Conservation (phyloP, 805 yeast species). For the Hanseniaspora singularis region DNA sequence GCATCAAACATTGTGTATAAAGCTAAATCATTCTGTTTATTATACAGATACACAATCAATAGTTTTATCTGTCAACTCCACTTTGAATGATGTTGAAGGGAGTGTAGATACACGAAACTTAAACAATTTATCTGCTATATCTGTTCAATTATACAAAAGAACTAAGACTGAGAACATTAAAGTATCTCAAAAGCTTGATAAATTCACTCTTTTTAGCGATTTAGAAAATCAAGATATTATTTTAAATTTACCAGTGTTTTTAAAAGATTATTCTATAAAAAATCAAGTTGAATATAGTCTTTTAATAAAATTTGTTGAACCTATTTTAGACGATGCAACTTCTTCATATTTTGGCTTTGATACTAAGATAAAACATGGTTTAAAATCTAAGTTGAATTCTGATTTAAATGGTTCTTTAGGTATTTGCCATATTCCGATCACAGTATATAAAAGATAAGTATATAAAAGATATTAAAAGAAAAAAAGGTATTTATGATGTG, state of each 20-base stretch:
- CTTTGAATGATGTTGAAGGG: too few relatives aligned
- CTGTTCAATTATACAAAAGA: constrained; percentile 1
- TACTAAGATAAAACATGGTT: not conserved
- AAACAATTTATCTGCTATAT: constrained; percentile 6
- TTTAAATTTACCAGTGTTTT: not conserved
- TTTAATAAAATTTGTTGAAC: constrained; percentile 10
- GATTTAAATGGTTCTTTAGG: not conserved
- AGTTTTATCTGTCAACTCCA: not conserved
- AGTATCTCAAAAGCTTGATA: constrained; percentile 6
- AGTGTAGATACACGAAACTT: too few relatives aligned
- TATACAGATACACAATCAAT: not conserved
- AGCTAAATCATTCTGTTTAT: not conserved
- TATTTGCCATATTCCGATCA: not conserved
- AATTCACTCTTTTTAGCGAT: constrained; percentile 1
- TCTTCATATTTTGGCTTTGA: not conserved
- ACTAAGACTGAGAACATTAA: not conserved
- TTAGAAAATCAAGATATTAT: not conserved
- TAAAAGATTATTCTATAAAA: not conserved
- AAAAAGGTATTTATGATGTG: not conserved
- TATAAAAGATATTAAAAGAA: not conserved
- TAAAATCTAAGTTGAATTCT: not conserved
- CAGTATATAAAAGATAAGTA: not conserved
- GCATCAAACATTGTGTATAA: not conserved
- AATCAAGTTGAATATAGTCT: not conserved
- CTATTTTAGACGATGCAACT: not conserved